Evolutionary conservation across 2,329 filamentous ascomycete species (phyloP).

Genomic region (Cladophialophora carrionii): DNA sequence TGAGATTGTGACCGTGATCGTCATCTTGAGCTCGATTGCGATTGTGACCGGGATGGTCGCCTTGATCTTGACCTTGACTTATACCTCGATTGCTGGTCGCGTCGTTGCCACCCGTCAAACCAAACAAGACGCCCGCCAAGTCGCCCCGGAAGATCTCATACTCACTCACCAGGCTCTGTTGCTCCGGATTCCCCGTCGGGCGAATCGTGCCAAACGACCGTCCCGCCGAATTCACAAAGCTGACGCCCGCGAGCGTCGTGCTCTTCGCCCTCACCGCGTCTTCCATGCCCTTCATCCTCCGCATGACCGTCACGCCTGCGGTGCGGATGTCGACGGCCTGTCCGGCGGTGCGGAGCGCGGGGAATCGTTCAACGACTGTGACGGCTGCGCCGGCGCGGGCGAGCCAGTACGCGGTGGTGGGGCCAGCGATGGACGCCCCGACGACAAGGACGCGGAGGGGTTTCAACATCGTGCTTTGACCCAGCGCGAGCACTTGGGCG

Average conservation of each 20-base stretch:
- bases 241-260: constrained; percentile 55
- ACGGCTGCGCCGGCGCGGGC: constrained; percentile 46
- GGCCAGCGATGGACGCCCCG: constrained; percentile 49
- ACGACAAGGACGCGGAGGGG: constrained; percentile 55
- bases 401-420: constrained; percentile 57
- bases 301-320: constrained; percentile 57
- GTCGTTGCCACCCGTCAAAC: constrained; percentile 36
- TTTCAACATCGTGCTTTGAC: too few species aligned
- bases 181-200: constrained; percentile 44
- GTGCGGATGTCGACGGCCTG: constrained; percentile 60
- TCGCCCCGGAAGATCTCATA: constrained; percentile 65
- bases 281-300: constrained; percentile 56
- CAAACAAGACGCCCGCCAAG: constrained; percentile 56
- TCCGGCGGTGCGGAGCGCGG: constrained; percentile 53
- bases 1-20: not conserved
- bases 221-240: constrained; percentile 51
- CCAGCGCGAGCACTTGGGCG: not conserved
- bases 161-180: constrained; percentile 56
- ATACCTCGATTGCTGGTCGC: too few species aligned
- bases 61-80: not conserved
- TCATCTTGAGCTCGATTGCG: too few species aligned
- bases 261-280: constrained; percentile 45
- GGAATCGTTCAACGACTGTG: constrained; percentile 50
- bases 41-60: too few species aligned
- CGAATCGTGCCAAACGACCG: constrained; percentile 48